A percentile compares a stretch with the other conserved stretches of the same genome.
phyloP scores from a whole-genome alignment of 371 early-diverging fungal species.

The Rhizopus delemar region DNA sequence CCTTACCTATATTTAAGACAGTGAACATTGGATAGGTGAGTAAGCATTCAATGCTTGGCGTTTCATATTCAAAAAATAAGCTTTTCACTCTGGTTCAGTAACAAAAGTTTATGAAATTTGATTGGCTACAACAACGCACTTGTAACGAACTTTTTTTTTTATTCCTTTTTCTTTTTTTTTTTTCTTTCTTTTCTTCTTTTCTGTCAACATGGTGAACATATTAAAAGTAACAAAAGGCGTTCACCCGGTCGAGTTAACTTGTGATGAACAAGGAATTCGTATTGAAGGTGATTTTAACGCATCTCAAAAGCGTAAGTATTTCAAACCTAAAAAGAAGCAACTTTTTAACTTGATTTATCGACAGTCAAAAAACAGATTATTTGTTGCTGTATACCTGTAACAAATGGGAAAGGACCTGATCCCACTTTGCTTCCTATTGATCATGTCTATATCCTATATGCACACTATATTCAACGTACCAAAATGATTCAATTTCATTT shows the following conservation, averaged over 20 bases:
- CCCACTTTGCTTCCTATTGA: constrained; percentile 46
- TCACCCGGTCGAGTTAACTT: constrained; percentile 35
- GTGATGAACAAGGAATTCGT: constrained; percentile 50
- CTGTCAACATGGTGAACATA: constrained; percentile 26
- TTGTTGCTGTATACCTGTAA: constrained; percentile 34
- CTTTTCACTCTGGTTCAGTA: too few relatives aligned
- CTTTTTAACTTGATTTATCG: neutral
- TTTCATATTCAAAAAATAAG: too few relatives aligned
- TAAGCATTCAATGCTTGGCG: too few relatives aligned
- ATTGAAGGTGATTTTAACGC: constrained; percentile 48
- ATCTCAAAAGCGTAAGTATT: constrained; percentile 29
- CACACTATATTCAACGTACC: constrained; percentile 24
- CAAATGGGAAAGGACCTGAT: constrained; percentile 28
- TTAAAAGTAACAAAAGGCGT: constrained; percentile 36
- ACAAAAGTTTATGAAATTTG: too few relatives aligned
- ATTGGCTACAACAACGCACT: neutral
- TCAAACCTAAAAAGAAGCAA: neutral
- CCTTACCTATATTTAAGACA: too few relatives aligned
- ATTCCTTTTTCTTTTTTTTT: neutral
- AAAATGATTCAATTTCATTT: constrained; percentile 36
- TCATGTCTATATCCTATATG: constrained; percentile 32
- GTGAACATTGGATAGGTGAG: too few relatives aligned
- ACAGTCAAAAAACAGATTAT: constrained; percentile 13
- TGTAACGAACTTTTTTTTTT: neutral
- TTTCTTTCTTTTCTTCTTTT: constrained; percentile 1